Percentiles rank a stretch among this genome's conserved stretches.
Conservation (phyloP, 495 filamentous ascomycete species). For the Daldinia loculata region DNA sequence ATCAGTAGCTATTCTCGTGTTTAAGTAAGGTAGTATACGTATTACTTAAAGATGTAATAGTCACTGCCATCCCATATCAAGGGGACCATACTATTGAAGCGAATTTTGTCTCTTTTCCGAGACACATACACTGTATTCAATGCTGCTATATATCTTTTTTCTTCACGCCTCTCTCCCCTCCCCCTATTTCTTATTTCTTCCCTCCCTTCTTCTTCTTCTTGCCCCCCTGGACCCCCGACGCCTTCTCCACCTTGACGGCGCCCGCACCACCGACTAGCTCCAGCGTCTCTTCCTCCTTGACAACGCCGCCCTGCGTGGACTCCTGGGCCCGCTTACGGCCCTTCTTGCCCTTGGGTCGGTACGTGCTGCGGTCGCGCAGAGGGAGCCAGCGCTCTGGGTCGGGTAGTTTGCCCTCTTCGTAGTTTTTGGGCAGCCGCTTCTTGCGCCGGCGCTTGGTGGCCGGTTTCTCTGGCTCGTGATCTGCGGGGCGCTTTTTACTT, state of each 20-base stretch:
- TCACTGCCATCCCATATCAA: neutral
- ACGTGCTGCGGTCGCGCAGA: constrained; percentile 84
- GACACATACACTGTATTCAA: neutral
- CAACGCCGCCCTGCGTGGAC: constrained; percentile 84
- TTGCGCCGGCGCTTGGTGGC: constrained; percentile 69
- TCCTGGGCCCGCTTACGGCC: constrained; percentile 81
- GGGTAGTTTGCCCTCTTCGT: constrained; percentile 72
- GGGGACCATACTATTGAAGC: neutral
- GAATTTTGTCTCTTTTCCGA: neutral
- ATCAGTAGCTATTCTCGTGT: neutral
- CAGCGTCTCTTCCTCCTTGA: constrained; percentile 71
- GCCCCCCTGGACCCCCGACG: constrained; percentile 56
- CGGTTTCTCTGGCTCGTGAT: constrained; percentile 64
- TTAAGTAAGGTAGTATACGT: neutral
- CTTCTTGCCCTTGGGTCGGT: constrained; percentile 89
- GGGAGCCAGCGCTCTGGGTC: constrained; percentile 96
- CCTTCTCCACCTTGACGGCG: constrained; percentile 66
- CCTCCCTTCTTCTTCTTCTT: constrained; percentile 80
- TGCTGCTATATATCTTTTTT: neutral
- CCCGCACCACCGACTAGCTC: constrained; percentile 70
- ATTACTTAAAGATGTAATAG: neutral
- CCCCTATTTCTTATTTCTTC: constrained; percentile 60
- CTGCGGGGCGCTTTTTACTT: constrained; percentile 66
- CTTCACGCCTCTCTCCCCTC: neutral
- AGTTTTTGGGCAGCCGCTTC: constrained; percentile 82